Base-by-base conservation (phyloP, 164 flowering plant genomes). In the Annona squamosa region DNA sequence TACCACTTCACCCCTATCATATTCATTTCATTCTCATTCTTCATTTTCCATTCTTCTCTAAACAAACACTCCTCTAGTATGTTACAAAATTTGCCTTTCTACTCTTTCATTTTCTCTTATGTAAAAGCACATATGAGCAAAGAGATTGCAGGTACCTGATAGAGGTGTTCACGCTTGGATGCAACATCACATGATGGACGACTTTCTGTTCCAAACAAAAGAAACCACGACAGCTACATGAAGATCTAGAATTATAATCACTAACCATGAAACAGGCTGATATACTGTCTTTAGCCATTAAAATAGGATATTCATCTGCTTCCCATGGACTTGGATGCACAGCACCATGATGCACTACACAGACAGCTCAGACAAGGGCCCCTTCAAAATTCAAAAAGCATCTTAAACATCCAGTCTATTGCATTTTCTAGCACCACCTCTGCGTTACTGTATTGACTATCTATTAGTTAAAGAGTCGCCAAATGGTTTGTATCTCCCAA, bases 161-260 rank as follows among this genome's bases (percentile, higher is more conserved):
- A 91, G 10, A 95, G 87, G 74, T 93, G 97, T 42, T 85, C 87
- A 7, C 98, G 96, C 87, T 95, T 95, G 57, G 97, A 82, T 63
- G 80, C 86, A 63, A 88, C 99, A 74, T 84, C 81, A 79, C 96
- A 91, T 3, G 92, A 69, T 19, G 93, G 97, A 76, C 84, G 92
- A 65, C 72, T 83, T 84, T 79, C 99, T 93, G 73, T 59, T 57
- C 69, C 43, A 75, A 6, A 18, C 26, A 73, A 74, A 67, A 17
- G 10, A 71, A 71, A 52, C 18, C 19, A 42, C 9, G 43, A 43
- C 3, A 37, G 62, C 44, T 48, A 56, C 37, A 5, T 17, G 47
- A 71, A 62, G 65, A 48, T 48, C 18, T 48, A 9, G 61, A 71
- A 46, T 5, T 61, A 47, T 44, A 62, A 71, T 4, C 67, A 46